Percentiles rank a stretch among this genome's conserved stretches.
Evolutionary conservation across 208 protist species (phyloP).

Genomic region (Leishmania guyanensis): DNA sequence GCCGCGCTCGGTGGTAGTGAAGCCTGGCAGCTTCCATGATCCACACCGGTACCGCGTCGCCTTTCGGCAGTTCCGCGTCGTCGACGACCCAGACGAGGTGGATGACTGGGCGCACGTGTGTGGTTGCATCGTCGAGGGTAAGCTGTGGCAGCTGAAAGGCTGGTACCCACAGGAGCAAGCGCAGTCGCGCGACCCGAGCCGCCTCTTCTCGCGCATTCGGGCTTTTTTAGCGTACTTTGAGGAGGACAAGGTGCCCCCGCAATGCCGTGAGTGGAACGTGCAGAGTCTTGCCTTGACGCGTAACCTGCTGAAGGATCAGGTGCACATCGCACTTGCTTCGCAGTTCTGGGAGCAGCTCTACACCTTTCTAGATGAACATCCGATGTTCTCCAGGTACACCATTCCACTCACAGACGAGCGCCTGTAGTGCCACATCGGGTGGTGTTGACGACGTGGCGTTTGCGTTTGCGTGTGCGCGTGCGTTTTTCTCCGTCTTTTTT

Average conservation of each 20-base stretch:
- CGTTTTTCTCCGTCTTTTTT: not conserved
- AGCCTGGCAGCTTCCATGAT: slow-evolving; percentile 75
- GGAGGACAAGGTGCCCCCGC: slow-evolving; percentile 80
- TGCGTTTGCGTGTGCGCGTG: not conserved
- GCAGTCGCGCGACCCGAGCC: slow-evolving; percentile 45
- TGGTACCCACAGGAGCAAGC: slow-evolving; percentile 60
- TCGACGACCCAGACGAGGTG: slow-evolving; percentile 77
- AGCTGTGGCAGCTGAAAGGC: slow-evolving; percentile 75
- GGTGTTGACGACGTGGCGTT: not conserved
- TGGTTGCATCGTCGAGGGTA: slow-evolving; percentile 78
- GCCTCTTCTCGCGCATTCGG: slow-evolving; percentile 71
- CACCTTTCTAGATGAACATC: slow-evolving; percentile 77
- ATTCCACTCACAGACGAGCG: slow-evolving; percentile 47
- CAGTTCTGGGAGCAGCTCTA: slow-evolving; percentile 87
- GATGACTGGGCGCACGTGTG: slow-evolving; percentile 87
- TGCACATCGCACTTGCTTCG: slow-evolving; percentile 76
- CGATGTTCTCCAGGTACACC: slow-evolving; percentile 77
- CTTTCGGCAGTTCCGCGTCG: slow-evolving; percentile 74
- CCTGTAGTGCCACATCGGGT: slow-evolving; percentile 1
- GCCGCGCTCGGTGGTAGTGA: slow-evolving; percentile 70
- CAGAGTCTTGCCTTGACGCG: slow-evolving; percentile 73
- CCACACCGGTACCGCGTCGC: slow-evolving; percentile 65
- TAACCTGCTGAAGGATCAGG: slow-evolving; percentile 71
- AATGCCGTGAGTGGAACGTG: slow-evolving; percentile 79
- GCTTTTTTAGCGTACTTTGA: slow-evolving; percentile 90